Base-by-base conservation (phyloP, 2,329 filamentous ascomycete genomes). In the Zopfia rhizophila region DNA sequence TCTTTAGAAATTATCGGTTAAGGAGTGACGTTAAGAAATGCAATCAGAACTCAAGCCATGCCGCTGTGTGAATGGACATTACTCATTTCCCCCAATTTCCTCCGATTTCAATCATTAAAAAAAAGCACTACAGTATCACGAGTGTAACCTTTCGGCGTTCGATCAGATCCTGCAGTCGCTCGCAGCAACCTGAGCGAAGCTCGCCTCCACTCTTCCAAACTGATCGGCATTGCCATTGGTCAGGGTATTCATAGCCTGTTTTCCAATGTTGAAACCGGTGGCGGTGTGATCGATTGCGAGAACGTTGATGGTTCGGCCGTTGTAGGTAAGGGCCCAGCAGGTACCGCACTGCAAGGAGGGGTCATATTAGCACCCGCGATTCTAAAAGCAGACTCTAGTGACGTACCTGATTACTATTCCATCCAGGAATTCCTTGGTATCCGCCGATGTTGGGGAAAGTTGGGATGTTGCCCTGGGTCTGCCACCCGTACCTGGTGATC, bases 401-500 rank as follows among this genome's bases (percentile, higher is more conserved):
- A 29, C 58, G 29, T 54, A 65, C 65, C 53, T 65, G 58, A 27
- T 61, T 35, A 27, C 58, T 65, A 61, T 77, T 75, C 76, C 76
- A 82, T 36, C 72, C 75, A 1, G 56, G 57, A 41, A 82, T 66
- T 46, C 77, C 78, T 48, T 72, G 70, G 31, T 76, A 74, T 38
- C 78, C 79, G 24, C 79, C 79, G 41, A 82, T 75, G 54, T 72
- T 63, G 21, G 79, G 77, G 69, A 78, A 81, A 17, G 57, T 62
- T 11, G 78, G 73, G 22, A 82, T 60, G 7, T 64, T 56, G 41
- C 72, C 75, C 47, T 79, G 76, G 4, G 73, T 78, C 38, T 66
- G 64, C 82, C 82, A 88, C 58, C 77, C 77, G 73, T 82, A 83
- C 60, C 77, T 80, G 59, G 80, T 84, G 53, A 82, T 82, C 51